Evolutionary conservation across 2,329 filamentous ascomycete species (phyloP), one percentile per base, ranked within the genome.

Genomic region (Microsporum canis): DNA sequence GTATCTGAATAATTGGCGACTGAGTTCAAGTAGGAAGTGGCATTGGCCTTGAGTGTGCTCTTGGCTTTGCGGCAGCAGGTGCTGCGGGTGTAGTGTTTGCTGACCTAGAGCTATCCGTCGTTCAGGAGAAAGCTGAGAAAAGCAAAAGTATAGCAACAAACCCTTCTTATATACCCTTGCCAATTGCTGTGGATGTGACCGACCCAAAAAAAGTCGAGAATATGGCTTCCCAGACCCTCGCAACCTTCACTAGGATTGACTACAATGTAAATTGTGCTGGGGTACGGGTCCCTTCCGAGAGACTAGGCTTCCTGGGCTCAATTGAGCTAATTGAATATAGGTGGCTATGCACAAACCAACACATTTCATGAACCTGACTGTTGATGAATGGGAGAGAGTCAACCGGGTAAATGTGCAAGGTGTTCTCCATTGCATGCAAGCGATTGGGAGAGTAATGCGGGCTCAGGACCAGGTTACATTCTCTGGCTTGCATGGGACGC

Each of bases 401-500:
- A 47, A 23, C 43, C 43, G 10, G 43, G 8, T 47, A 47, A 47
- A 47, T 47, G 43, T 47, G 23, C 43, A 47, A 27, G 43, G 43
- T 8, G 43, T 47, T 4, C 23, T 47, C 17, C 10, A 47, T 23
- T 47, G 43, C 43, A 47, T 47, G 43, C 43, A 47, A 47, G 23
- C 43, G 43, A 27, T 47, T 6, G 43, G 43, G 23, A 59, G 41
- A 23, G 57, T 58, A 27, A 68, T 68, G 66, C 57, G 59, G 10
- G 34, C 31, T 3, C 51, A 56, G 29, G 7, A 65, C 66, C 39
- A 29, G 56, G 7, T 70, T 72, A 6, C 70, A 76, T 27, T 71
- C 70, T 39, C 70, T 74, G 57, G 70, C 74, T 69, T 69, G 72
- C 33, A 56, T 38, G 0, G 53, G 33, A 4, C 63, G 65, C 3